A percentile compares a stretch with the other conserved stretches of the same genome.
Conservation (phyloP, 2,329 filamentous ascomycete species). For the Aspergillus sp. region DNA sequence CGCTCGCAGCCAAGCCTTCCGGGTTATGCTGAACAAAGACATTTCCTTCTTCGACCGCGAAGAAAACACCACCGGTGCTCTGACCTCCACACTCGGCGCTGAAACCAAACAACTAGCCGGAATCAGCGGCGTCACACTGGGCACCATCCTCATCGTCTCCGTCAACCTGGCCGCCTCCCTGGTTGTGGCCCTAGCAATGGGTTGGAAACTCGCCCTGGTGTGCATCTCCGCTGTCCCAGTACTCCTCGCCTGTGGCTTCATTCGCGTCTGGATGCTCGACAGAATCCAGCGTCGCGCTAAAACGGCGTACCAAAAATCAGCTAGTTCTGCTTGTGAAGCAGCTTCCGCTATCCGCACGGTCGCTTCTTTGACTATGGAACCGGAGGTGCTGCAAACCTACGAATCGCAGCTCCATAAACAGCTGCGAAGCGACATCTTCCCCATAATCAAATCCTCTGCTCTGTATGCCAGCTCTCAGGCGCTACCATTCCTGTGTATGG, state of each 20-base stretch:
- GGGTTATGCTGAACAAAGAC: constrained; percentile 29
- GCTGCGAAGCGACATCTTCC: constrained; percentile 24
- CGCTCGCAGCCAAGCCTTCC: constrained; percentile 63
- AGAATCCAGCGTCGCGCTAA: constrained; percentile 50
- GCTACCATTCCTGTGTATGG: constrained; percentile 29
- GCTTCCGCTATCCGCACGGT: constrained; percentile 54
- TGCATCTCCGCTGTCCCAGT: constrained; percentile 50
- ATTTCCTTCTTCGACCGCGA: constrained; percentile 32
- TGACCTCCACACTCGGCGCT: constrained; percentile 78
- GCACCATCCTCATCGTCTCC: constrained; percentile 72
- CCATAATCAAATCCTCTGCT: constrained; percentile 26
- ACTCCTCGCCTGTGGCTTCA: constrained; percentile 29
- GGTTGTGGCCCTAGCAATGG: constrained; percentile 64
- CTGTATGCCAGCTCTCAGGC: constrained; percentile 37
- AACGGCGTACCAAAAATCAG: constrained; percentile 50
- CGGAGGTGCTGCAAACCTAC: constrained; percentile 39
- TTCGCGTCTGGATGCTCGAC: constrained; percentile 52
- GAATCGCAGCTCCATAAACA: constrained; percentile 34
- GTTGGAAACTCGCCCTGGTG: constrained; percentile 79
- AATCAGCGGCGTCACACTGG: constrained; percentile 76
- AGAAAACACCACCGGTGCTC: constrained; percentile 46
- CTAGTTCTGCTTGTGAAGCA: constrained; percentile 53
- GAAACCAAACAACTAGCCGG: constrained; percentile 57
- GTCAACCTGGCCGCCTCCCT: constrained; percentile 74
- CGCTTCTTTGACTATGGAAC: constrained; percentile 52